These are phyloP conservation scores for Amanita muscaria DNA, from an alignment of 768 basidiomycete species.

Conservation along the genomic window DNA sequence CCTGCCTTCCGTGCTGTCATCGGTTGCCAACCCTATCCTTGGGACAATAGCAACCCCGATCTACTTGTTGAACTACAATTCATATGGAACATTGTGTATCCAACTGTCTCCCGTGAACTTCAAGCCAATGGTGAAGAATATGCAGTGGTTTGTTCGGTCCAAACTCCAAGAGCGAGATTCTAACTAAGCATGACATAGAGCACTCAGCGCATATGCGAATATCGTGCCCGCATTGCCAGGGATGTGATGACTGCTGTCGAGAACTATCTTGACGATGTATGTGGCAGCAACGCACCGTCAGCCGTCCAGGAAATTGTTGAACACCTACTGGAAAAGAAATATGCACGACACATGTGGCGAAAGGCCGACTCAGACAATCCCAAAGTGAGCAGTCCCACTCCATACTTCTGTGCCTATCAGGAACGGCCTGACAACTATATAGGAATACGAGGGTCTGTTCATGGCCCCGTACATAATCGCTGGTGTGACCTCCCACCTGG, in stretches of 20 bases:
- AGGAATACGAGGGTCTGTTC: not conserved
- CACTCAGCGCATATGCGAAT: not conserved
- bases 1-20: not conserved
- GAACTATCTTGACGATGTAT: not conserved
- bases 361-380: not conserved
- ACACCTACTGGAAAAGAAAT: no score
- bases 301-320: no score
- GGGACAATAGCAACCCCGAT: not conserved
- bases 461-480: not conserved
- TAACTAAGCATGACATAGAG: not conserved
- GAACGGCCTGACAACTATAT: not conserved
- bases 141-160: no score
- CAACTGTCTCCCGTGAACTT: not conserved
- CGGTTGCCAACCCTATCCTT: not conserved
- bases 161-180: no score
- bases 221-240: not conserved
- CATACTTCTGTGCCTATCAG: no score
- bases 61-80: not conserved
- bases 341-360: not conserved
- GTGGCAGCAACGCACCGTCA: no score
- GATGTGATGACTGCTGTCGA: not conserved
- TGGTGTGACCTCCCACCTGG: not conserved
- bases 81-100: not conserved
- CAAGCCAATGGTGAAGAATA: no score
- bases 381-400: conserved; percentile 2